phyloP scores from a whole-genome alignment of 257 asterid genomes.

The Solanum appendiculatum region DNA sequence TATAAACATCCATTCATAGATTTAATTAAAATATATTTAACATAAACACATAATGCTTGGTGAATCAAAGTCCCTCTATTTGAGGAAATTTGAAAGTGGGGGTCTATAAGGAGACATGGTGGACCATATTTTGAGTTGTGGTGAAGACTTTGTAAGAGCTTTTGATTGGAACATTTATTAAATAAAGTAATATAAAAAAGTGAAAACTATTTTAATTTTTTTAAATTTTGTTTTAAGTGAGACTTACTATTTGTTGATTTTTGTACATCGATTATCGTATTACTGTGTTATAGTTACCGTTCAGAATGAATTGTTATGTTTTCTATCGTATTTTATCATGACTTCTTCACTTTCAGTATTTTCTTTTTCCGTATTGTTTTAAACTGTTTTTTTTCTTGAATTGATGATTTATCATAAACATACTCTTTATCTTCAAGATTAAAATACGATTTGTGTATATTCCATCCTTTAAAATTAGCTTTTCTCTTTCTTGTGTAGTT shows the following conservation, averaged over 20 bases:
- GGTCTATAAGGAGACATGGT: conserved; percentile 37
- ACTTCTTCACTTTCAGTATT: background rate
- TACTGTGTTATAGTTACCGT: background rate
- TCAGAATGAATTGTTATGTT: background rate
- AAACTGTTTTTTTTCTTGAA: background rate
- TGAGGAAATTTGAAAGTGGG: background rate
- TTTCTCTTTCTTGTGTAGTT: conserved; percentile 39
- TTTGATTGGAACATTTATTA: conserved; percentile 21
- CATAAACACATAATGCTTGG: background rate
- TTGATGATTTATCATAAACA: background rate
- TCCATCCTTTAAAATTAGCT: background rate
- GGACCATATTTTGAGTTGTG: conserved; percentile 60
- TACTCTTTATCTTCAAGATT: background rate
- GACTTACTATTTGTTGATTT: background rate
- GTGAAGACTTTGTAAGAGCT: conserved; percentile 50
- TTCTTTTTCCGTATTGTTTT: background rate
- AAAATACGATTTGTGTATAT: rapidly evolving
- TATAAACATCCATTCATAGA: background rate
- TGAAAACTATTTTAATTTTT: background rate
- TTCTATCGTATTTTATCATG: background rate
- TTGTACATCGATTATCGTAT: background rate
- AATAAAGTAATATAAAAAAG: background rate
- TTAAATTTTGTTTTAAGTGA: background rate
- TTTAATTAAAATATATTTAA: background rate
- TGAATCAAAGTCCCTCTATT: background rate